Conservation (phyloP, 108 stramenopile species). For the Nannochloropsis gaditana region DNA sequence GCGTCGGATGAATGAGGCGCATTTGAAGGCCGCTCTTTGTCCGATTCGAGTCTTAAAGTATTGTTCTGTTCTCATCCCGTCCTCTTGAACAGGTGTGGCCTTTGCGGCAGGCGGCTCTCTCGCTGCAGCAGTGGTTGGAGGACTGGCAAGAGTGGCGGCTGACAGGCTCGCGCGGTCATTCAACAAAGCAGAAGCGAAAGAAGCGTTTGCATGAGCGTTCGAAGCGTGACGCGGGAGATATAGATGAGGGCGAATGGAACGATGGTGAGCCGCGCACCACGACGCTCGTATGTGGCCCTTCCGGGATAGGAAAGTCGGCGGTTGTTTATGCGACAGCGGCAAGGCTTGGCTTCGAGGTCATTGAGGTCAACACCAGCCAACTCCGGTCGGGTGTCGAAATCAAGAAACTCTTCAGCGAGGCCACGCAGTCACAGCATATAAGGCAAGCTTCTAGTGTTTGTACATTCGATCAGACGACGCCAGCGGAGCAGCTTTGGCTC, state of each 20-base stretch:
- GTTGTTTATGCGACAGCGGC: constrained; percentile 44
- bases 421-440: constrained; percentile 49
- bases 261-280: constrained; percentile 34
- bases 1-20: not conserved
- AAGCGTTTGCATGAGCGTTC: not conserved
- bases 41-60: not conserved
- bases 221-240: not conserved
- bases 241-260: constrained; percentile 22
- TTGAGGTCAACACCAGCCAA: constrained; percentile 48
- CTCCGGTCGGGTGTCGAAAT: constrained; percentile 43
- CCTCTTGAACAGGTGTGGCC: not conserved
- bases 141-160: not conserved
- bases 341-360: constrained; percentile 41
- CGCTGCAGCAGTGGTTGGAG: constrained; percentile 6
- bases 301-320: constrained; percentile 43
- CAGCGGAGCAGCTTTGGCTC: not conserved
- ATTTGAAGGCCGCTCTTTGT: too few relatives aligned
- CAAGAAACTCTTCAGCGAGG: constrained; percentile 46
- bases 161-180: not conserved
- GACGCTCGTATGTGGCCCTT: constrained; percentile 26
- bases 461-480: not conserved
- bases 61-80: not conserved
- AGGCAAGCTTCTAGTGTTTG: not conserved
- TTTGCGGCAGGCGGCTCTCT: not conserved
- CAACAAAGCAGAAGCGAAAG: not conserved